Evolutionary conservation across 768 basidiomycete genomes (phyloP), one percentile per base, ranked within the genome.

Genomic region (Mycena haematopus): DNA sequence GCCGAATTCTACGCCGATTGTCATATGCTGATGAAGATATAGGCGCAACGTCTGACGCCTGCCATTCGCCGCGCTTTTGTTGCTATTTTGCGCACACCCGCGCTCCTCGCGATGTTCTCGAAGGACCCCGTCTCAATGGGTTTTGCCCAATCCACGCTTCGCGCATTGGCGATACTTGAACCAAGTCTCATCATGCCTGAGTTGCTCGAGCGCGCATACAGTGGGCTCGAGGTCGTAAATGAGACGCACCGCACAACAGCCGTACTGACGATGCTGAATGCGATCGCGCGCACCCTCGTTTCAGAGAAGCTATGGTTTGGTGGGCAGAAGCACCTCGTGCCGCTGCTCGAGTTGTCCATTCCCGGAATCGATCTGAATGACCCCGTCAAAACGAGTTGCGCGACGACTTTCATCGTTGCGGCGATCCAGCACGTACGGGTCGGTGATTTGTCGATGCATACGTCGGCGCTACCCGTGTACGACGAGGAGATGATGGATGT

Each of bases 201-300:
- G 44, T 79, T 98, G 14, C 81, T 99, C 24, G 96, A 97, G 70
- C 86, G 95, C 31, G 93, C 94, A 1, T 95, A 96, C 65, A 84
- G 91, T 38, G 95, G 95, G 0, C 79, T 99, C n/a, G 95, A 97
- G 72, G 88, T 90, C 13, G 85, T 98, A 19, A 95, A 96, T 66
- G 96, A 98, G 80, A 99, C 96, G 0, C 94, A 97, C 73, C 81
- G 96, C 42, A 97, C 96, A 5, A 95, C 94, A 2, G 92, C 96
- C 1, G 93, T 94, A 11, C 80, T 98, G 47, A 92, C 90, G 54
- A 91, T 92, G 73, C 82, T 98, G 29, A 85, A 91, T 21, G 88
- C 86, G 2, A 86, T 95, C 27, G 80, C 92, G 19, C 82, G 89
- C 5, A 89, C 93, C 11, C 75, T 98, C 19, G 85, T 92, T 3